Conservation (phyloP, 225 moss, liverwort and hornwort genomes). For the Sphagnum tenellum region DNA sequence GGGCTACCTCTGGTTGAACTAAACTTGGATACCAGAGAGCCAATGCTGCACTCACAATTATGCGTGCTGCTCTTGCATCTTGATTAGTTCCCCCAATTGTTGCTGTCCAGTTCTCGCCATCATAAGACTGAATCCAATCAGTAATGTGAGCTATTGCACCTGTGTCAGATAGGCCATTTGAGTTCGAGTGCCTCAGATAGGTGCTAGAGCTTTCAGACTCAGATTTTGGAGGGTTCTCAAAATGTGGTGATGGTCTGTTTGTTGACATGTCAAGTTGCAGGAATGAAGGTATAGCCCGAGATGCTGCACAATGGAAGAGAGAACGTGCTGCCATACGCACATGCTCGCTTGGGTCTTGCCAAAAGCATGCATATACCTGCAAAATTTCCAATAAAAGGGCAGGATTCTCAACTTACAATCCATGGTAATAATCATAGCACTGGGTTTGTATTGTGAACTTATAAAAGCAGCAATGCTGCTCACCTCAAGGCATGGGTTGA, state of each 20-base stretch:
- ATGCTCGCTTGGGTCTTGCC: slow-evolving; percentile 14
- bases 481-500: slow-evolving; percentile 10
- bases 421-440: not conserved
- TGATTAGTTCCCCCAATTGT: slow-evolving; percentile 5
- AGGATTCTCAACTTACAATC: not conserved
- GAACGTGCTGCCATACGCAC: slow-evolving; percentile 11
- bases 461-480: too few species aligned
- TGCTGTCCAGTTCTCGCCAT: slow-evolving; percentile 6
- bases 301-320: slow-evolving; percentile 11
- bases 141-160: not conserved
- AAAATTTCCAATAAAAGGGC: not conserved
- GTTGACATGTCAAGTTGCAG: not conserved
- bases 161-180: not conserved
- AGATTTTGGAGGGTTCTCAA: not conserved
- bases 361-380: slow-evolving; percentile 8
- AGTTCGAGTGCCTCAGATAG: not conserved
- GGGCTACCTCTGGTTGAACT: slow-evolving; percentile 6
- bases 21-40: slow-evolving; percentile 9
- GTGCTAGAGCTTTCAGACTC: not conserved
- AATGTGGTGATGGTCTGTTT: not conserved
- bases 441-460: too few species aligned
- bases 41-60: slow-evolving; percentile 7
- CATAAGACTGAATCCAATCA: slow-evolving; percentile 5
- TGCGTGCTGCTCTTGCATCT: slow-evolving; percentile 8
- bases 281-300: slow-evolving; percentile 6